These are phyloP conservation scores for Rhododendron molle DNA, from an alignment of 148 eudicot genomes.

Conservation along the genomic window DNA sequence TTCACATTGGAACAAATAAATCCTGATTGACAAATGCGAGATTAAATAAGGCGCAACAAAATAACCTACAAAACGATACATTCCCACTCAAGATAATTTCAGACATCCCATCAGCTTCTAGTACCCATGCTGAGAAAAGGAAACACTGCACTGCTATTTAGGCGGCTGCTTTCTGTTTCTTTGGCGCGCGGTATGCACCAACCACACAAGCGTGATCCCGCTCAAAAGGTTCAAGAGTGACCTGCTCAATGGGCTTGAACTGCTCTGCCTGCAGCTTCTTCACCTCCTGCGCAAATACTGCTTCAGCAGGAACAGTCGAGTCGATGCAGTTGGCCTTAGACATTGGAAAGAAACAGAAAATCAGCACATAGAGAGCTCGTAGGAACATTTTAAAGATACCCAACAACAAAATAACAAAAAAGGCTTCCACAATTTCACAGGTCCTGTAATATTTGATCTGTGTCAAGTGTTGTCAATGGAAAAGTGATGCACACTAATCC, in stretches of 20 bases:
- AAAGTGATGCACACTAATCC: not conserved
- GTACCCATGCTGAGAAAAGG: not conserved
- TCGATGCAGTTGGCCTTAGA: conserved; percentile 90
- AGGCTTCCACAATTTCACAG: not conserved
- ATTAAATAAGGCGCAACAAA: not conserved
- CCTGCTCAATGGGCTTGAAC: conserved; percentile 87
- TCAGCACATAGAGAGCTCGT: not conserved
- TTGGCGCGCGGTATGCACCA: conserved; percentile 73
- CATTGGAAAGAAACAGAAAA: not conserved
- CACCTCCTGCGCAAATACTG: conserved; percentile 83
- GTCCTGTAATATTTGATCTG: not conserved
- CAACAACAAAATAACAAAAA: not conserved
- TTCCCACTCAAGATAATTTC: not conserved
- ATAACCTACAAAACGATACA: not conserved
- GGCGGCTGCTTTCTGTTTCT: conserved; percentile 71
- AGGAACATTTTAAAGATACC: not conserved
- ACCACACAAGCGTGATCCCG: conserved; percentile 95
- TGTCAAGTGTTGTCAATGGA: not conserved
- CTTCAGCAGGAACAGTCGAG: conserved; percentile 85
- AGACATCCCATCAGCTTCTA: not conserved
- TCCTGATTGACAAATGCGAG: not conserved
- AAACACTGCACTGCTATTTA: not conserved
- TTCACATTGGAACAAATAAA: not conserved
- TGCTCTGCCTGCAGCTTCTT: conserved; percentile 83
- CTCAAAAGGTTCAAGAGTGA: conserved; percentile 87